Evolutionary conservation across 441 rosid genomes (phyloP).

Genomic region (Populus trichocarpa): DNA sequence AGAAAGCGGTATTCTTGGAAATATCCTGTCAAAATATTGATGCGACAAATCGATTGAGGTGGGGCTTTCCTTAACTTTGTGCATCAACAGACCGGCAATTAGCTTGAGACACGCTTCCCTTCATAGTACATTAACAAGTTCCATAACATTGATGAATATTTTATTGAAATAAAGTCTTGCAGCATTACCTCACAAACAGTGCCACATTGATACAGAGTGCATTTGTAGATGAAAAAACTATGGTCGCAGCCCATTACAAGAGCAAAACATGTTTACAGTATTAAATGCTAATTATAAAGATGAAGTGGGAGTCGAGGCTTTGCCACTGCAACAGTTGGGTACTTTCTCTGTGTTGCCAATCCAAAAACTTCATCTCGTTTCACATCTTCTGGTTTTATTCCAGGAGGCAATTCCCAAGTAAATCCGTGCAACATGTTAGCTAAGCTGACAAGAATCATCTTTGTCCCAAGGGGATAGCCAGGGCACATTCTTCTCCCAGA

Average conservation of each 20-base stretch:
- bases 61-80: no score
- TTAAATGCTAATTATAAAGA: conserved; percentile 5
- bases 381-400: conserved; percentile 16
- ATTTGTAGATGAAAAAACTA: neutral
- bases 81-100: no score
- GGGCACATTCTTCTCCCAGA: conserved; percentile 39
- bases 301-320: conserved; percentile 29
- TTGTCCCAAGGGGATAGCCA: conserved; percentile 26
- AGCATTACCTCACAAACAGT: no score
- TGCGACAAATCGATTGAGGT: no score
- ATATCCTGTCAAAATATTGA: no score
- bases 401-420: conserved; percentile 20
- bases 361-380: conserved; percentile 33
- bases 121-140: no score
- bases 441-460: conserved; percentile 19
- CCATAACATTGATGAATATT: no score
- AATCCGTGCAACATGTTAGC: conserved; percentile 34
- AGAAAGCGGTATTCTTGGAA: no score
- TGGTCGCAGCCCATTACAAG: neutral
- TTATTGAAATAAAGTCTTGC: no score
- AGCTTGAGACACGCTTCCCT: no score
- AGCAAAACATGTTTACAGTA: neutral
- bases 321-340: conserved; percentile 17
- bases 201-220: no score
- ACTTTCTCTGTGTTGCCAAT: conserved; percentile 25